These are phyloP conservation scores for Rhytidiadelphus loreus DNA, from an alignment of 225 moss, liverwort and hornwort species.

Conservation along the genomic window DNA sequence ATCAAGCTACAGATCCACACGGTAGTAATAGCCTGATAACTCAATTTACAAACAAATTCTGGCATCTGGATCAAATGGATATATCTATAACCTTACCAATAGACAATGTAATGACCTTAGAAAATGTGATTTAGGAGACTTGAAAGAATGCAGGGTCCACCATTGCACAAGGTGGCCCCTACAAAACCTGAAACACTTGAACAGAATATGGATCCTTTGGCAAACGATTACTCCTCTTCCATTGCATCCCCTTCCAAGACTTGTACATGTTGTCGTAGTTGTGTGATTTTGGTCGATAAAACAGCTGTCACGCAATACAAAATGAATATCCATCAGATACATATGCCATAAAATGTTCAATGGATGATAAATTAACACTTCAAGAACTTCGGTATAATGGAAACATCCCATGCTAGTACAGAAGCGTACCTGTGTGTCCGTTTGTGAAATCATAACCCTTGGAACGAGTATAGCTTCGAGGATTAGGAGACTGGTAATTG, in stretches of 20 bases:
- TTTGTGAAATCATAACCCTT: conserved; percentile 68
- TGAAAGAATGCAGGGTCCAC: neutral
- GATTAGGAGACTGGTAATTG: conserved; percentile 80
- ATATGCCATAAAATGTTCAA: neutral
- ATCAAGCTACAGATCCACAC: neutral
- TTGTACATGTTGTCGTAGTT: conserved; percentile 42
- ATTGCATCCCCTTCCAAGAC: conserved; percentile 71
- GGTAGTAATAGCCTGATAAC: neutral
- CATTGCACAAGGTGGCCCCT: neutral
- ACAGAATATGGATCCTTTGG: neutral
- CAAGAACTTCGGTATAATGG: neutral
- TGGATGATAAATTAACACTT: neutral
- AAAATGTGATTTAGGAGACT: neutral
- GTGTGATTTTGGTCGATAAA: conserved; percentile 66
- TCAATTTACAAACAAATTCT: neutral
- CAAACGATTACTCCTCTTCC: conserved; percentile 42
- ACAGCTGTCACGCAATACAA: conserved; percentile 30
- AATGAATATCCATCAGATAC: neutral
- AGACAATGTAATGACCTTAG: neutral
- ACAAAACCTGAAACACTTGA: neutral
- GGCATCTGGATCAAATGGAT: neutral
- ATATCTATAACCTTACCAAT: neutral
- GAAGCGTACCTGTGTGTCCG: conserved; percentile 54
- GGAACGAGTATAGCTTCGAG: conserved; percentile 65
- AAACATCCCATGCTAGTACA: neutral